Evolutionary conservation across 176 grass and related monocot species (phyloP).

Genomic region (Sorghum bicolor): DNA sequence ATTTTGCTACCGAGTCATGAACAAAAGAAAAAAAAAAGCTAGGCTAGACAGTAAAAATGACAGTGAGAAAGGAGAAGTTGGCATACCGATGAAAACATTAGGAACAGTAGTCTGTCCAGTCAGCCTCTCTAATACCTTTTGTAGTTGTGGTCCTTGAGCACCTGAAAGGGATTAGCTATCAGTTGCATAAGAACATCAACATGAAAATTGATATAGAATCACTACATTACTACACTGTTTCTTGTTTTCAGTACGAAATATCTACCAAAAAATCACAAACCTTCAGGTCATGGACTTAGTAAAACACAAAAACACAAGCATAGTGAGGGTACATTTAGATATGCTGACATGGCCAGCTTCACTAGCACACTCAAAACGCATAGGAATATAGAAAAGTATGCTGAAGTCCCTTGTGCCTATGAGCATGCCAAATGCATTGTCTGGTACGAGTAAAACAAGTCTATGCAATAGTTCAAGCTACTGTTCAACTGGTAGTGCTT

Average conservation of each 20-base stretch:
- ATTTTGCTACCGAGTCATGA: not conserved
- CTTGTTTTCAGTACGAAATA: not conserved
- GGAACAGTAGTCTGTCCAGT: slow-evolving; percentile 88
- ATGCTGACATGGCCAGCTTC: not conserved
- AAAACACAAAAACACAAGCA: not conserved
- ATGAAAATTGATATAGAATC: not conserved
- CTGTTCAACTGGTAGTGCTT: not conserved
- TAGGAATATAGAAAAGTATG: not conserved
- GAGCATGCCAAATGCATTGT: not conserved
- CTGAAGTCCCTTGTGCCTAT: not conserved
- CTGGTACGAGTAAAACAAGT: not conserved
- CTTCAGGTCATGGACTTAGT: not conserved
- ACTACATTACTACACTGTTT: not conserved
- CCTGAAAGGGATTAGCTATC: slow-evolving; percentile 41
- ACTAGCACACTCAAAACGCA: not conserved
- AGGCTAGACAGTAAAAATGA: not conserved
- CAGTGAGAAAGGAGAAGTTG: not conserved
- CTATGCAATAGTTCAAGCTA: not conserved
- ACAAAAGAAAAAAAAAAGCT: not conserved
- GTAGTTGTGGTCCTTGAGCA: slow-evolving; percentile 76
- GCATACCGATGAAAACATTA: slow-evolving; percentile 84
- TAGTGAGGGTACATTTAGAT: not conserved
- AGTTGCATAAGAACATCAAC: slow-evolving; percentile 4
- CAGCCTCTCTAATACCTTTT: slow-evolving; percentile 81
- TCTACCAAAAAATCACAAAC: not conserved